Evolutionary conservation across 2,329 filamentous ascomycete genomes (phyloP), one percentile per base, ranked within the genome.

Genomic region (Diaporthe vaccinii): DNA sequence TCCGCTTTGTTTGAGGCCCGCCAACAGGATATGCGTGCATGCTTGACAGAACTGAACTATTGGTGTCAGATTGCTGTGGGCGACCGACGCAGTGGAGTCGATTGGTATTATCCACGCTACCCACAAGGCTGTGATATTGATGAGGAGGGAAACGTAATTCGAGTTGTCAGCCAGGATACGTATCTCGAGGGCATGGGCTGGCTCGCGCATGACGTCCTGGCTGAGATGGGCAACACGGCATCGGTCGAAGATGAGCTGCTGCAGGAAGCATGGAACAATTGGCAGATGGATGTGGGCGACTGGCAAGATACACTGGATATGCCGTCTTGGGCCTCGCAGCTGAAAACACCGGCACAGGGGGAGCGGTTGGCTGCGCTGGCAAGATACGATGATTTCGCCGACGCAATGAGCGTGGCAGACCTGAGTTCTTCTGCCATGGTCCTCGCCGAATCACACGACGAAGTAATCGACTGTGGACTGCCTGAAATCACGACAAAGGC

Each of bases 61-160:
- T 99, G 96, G 96, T 99, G 97, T 82, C 97, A 99, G 82, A 95
- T 98, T 84, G 95, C 93, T 0, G 91, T 99, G 14, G 97, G 97
- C 7, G 97, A 98, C 81, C 88, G 91, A n/a, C 94, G 94, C 79
- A 94, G 94, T 28, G 96, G 97, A 0, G 90, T 98, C 59, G 94
- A 96, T 79, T 99, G 97, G 96, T 94, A 98, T 79, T 92, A 93
- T 79, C 91, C 93, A 65, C 89, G 93, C 74, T 96, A 93, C 91
- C 94, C 94, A 12, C 90, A 89, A 59, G 94, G 94, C 0, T 88
- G 88, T 34, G 94, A 96, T 80, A 80, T 92, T 4, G 92, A 96
- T 79, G 86, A 90, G 71, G 83, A 92, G 59, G 93, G 93, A 2
- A 88, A 94, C 73, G 89, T 89, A 14, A 87, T 96, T 57, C 92